phyloP scores from a whole-genome alignment of 768 basidiomycete genomes.

The Lepiota brunneoincarnata region DNA sequence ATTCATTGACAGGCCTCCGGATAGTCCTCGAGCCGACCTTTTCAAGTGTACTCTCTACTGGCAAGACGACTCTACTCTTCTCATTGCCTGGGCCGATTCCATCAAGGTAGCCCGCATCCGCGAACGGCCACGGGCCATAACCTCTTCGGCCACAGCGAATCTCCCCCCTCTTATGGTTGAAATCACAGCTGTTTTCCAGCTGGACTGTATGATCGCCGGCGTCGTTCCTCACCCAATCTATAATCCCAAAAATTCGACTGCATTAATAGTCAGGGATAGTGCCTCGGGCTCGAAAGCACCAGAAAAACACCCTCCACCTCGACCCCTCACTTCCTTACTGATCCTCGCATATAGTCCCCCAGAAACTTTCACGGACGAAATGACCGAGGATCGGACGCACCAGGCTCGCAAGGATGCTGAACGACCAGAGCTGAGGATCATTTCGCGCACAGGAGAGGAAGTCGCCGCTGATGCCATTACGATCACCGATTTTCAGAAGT shows the following conservation, averaged over 20 bases:
- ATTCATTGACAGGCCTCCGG: constrained; percentile 77
- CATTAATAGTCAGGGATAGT: constrained; percentile 12
- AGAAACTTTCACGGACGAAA: constrained; percentile 70
- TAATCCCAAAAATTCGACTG: constrained; percentile 17
- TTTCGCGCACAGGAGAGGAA: constrained; percentile 87
- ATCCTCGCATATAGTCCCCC: constrained; percentile 86
- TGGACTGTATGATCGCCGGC: constrained; percentile 95
- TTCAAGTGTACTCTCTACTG: constrained; percentile 92
- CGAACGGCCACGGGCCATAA: constrained; percentile 47
- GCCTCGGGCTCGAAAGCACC: neutral
- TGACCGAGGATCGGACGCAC: constrained; percentile 65
- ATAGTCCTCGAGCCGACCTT: constrained; percentile 88
- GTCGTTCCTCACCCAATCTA: constrained; percentile 73
- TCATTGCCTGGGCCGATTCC: constrained; percentile 92
- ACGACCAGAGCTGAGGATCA: constrained; percentile 92
- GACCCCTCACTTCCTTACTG: constrained; percentile 67
- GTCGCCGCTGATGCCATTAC: constrained; percentile 80
- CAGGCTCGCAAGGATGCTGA: constrained; percentile 84
- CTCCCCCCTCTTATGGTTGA: constrained; percentile 72
- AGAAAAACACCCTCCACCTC: constrained; percentile 14
- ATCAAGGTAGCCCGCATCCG: constrained; percentile 88
- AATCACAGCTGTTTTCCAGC: constrained; percentile 86
- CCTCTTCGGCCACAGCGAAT: constrained; percentile 41
- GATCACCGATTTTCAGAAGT: constrained; percentile 74
- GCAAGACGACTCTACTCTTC: constrained; percentile 88